Evolutionary conservation across 495 filamentous ascomycete genomes (phyloP), one percentile per base, ranked within the genome.

Genomic region (Penicillium tannophilum): DNA sequence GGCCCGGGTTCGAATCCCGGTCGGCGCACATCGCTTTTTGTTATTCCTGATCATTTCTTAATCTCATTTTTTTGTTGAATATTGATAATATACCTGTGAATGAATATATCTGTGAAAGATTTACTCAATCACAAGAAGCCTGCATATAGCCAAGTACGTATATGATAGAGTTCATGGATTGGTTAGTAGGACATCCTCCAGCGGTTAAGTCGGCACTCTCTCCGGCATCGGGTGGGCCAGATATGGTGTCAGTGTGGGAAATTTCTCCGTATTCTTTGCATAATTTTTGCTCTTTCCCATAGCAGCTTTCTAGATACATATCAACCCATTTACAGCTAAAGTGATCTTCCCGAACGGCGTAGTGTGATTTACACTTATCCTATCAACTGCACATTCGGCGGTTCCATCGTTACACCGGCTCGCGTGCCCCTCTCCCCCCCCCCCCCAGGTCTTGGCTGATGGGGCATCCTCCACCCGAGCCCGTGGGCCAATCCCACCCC

Each of bases 1-100:
- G 58, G 52, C 66, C 66, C 63, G 66, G 66, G 66, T 69, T 69
- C 66, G 66, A 69, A 66, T 52, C 66, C 66, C 66, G 64, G 66
- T 62, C 41, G 55, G 57, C 17, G 63, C 61, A 69, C 39, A 16
- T 28, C 28, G 4, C 1, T 12, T 24, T 57, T 45, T 62, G 50
- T 19, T 47, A 41, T 44, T 55, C 9, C 9, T 36, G 6, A n/a
- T n/a, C n/a, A n/a, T n/a, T n/a, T n/a, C 12, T 36, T 36, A 0
- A 36, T 36, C 3, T 12, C 9, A 36, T 54, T 30, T 4, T 47
- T 51, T 33, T 58, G 28, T 14, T 35, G 28, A 9, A 16, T 53
- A 19, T 24, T 16, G 31, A 30, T 51, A 2, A 11, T 14, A 9
- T 28, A 28, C 28, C 28, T 28, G 28, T 28, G 28, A 28, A 28